phyloP scores from a whole-genome alignment of 139 green algal species.

The Chlamydomonas sphaeroides region DNA sequence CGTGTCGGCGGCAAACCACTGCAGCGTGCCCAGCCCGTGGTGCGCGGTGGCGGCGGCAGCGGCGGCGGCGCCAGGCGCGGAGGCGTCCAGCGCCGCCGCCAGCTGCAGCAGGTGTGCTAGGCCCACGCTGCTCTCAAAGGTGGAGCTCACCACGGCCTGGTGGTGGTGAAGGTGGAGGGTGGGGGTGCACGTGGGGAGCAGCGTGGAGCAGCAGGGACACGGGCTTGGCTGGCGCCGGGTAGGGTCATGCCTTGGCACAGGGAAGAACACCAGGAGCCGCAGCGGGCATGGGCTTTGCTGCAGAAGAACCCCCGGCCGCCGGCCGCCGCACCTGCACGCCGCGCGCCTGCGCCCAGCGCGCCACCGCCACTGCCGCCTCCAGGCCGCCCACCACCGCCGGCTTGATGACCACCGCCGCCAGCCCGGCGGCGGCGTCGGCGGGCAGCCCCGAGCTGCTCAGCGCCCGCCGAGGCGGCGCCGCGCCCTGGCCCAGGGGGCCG shows the following conservation, averaged over 20 bases:
- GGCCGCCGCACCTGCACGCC: conserved; percentile 60
- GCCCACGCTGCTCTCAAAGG: conserved; percentile 84
- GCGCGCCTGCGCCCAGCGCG: conserved; percentile 42
- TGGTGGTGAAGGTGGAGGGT: no score
- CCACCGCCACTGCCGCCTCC: conserved; percentile 59
- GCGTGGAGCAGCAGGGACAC: no score
- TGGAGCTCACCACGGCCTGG: conserved; percentile 77
- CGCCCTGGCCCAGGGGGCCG: no score
- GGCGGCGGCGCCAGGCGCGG: background rate
- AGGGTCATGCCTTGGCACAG: no score
- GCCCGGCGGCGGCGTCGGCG: background rate
- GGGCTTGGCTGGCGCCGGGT: no score
- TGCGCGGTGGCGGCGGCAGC: background rate
- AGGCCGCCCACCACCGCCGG: conserved; percentile 79
- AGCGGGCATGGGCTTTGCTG: no score
- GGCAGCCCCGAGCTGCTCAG: conserved; percentile 6
- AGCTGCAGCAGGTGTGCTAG: conserved; percentile 70
- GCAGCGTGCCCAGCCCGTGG: conserved; percentile 76
- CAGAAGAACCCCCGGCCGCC: no score
- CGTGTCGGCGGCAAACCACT: conserved; percentile 71
- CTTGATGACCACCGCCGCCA: conserved; percentile 84
- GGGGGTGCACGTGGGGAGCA: background rate
- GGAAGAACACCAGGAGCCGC: no score
- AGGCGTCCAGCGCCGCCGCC: conserved; percentile 61
- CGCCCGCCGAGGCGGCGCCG: no score